Base-by-base conservation (phyloP, 148 eudicot species). In the Fagopyrum esculentum region DNA sequence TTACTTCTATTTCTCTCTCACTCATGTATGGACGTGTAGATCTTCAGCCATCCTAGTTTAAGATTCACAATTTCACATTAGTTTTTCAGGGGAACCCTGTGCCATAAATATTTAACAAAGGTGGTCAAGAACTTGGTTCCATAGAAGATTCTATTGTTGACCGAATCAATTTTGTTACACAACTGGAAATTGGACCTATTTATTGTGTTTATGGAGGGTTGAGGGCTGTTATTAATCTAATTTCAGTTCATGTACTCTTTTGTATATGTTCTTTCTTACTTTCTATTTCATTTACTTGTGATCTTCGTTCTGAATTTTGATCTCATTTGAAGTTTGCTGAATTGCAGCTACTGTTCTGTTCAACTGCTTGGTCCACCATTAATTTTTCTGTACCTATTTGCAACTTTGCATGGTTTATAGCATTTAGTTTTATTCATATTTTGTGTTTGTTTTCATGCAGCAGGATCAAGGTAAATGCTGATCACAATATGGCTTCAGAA, bases 401-500 rank as follows among this genome's bases (percentile, higher is more conserved):
- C 44, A 26, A 55, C 12, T 15, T 29, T 63, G 16, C 69, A 12
- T 40, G 35, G 15, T 40, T 40, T 17, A 40, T 66, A 35, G 9
- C 22, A 15, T 66, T 35, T 40, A 35, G 46, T 40, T 4, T 30
- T 63, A 10, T 12, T 66, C 16, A 40, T 40, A 6, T 66, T 15
- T 43, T 15, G 12, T 9, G 29, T 11, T 43, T 13, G 19, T 15
- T 40, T 66, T 66, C 16, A 66, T 40, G 47, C 71, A 66, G 71
- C 17, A 66, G 15, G 71, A 43, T 66, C 47, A 66, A 40, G 45
- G 47, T 43, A 5, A 6, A 66, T 40, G 71, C 10, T 66, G 71
- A 43, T 40, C 71, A 66, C 71, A 43, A 66, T 66, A 35, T 40
- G 71, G 71, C 46, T 15, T 12, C 19, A 73, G 90, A 88, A 69